These are phyloP conservation scores for Corniculantispora saksenae DNA, from an alignment of 2,329 filamentous ascomycete genomes.

Conservation along the genomic window DNA sequence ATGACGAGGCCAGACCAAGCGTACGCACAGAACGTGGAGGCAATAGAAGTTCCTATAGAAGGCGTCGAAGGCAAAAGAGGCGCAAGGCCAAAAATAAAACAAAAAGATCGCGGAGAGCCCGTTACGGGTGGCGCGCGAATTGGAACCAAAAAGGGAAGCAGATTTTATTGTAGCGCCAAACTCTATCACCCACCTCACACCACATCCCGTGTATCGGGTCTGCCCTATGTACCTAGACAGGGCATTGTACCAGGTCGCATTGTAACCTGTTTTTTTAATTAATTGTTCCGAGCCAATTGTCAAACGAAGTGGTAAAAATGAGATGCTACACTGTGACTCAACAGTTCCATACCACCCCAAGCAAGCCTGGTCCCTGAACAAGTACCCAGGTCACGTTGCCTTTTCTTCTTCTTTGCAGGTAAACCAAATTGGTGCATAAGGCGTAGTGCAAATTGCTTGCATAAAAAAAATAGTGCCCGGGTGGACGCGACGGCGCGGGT, in stretches of 20 bases:
- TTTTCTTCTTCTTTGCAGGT: not conserved
- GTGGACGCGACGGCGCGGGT: not conserved
- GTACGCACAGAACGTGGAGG: not conserved
- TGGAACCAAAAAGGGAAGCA: not conserved
- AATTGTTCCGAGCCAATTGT: too few relatives aligned
- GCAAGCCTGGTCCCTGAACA: too few relatives aligned
- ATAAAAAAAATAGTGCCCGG: conserved; percentile 10
- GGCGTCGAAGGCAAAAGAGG: not conserved
- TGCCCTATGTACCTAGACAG: not conserved
- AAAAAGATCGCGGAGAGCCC: not conserved
- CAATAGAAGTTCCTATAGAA: not conserved
- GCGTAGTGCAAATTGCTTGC: conserved; percentile 9
- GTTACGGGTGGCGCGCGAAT: conserved; percentile 1
- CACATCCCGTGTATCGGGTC: not conserved
- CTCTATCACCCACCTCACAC: not conserved
- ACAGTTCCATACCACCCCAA: not conserved
- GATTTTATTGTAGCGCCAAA: not conserved
- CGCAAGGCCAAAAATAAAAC: not conserved
- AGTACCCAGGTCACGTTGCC: not conserved
- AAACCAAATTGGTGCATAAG: not conserved
- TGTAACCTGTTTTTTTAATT: too few relatives aligned
- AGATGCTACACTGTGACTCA: not conserved
- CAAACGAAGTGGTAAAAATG: not conserved
- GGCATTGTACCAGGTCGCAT: too few relatives aligned
- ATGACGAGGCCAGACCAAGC: not conserved